phyloP scores from a whole-genome alignment of 768 basidiomycete species.

The Hericium coralloides region DNA sequence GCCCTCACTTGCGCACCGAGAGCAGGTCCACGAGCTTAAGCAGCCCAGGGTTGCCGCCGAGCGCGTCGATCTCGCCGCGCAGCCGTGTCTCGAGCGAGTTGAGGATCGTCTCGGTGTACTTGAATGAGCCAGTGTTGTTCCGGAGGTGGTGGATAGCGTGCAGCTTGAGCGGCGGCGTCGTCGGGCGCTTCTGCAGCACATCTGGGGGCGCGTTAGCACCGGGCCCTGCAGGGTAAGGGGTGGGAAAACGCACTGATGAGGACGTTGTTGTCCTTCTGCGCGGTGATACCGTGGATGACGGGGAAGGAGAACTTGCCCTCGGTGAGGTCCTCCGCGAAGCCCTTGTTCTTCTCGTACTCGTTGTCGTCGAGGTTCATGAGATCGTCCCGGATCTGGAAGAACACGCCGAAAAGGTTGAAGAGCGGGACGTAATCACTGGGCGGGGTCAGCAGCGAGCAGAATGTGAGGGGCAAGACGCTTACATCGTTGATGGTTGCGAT shows the following conservation, averaged over 20 bases:
- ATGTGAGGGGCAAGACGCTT: slow-evolving; percentile 15
- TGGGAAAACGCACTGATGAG: slow-evolving; percentile 34
- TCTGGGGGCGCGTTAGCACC: slow-evolving; percentile 36
- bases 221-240: not conserved
- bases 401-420: slow-evolving; percentile 90
- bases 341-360: slow-evolving; percentile 81
- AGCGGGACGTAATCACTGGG: slow-evolving; percentile 83
- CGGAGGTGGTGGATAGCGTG: slow-evolving; percentile 76
- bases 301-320: slow-evolving; percentile 99
- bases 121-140: slow-evolving; percentile 73
- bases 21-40: not conserved
- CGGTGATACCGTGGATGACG: slow-evolving; percentile 79
- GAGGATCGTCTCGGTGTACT: slow-evolving; percentile 73
- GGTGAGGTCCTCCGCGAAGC: slow-evolving; percentile 88
- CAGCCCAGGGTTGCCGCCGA: not conserved
- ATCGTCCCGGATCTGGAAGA: slow-evolving; percentile 93
- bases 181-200: slow-evolving; percentile 82
- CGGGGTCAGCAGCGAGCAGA: not conserved
- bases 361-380: slow-evolving; percentile 90
- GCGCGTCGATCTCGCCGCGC: not conserved
- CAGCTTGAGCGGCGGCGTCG: slow-evolving; percentile 67
- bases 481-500: slow-evolving; percentile 53
- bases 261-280: slow-evolving; percentile 72
- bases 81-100: slow-evolving; percentile 58
- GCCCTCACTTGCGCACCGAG: not conserved